A percentile compares a stretch with the other conserved stretches of the same genome.
Evolutionary conservation across 164 flowering plant genomes (phyloP).

Genomic region (Euptelea pleiosperma): DNA sequence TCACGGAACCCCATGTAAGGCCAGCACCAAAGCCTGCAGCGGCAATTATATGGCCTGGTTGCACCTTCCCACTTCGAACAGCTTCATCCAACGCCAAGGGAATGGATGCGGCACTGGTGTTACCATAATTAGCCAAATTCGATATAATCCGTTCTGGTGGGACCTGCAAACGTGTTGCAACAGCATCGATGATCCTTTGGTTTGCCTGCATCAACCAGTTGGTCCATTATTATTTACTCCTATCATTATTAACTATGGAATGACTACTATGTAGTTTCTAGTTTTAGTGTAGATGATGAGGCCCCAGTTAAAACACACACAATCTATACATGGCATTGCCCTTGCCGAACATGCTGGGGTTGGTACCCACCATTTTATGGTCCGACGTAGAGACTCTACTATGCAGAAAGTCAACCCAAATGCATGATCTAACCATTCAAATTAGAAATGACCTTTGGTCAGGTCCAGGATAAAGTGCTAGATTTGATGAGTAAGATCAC

Average conservation of each 20-base stretch:
- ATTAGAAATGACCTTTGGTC: too few relatives aligned
- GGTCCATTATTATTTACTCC: neutral
- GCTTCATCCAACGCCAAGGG: slow-evolving; percentile 95
- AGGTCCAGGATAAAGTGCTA: too few relatives aligned
- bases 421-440: too few relatives aligned
- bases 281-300: neutral
- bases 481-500: too few relatives aligned
- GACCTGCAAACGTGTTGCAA: slow-evolving; percentile 62
- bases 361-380: too few relatives aligned
- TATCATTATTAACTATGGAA: neutral
- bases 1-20: slow-evolving; percentile 92
- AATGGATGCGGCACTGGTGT: slow-evolving; percentile 95
- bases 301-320: neutral
- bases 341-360: too few relatives aligned
- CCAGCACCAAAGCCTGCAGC: slow-evolving; percentile 94
- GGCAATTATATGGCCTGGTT: slow-evolving; percentile 69
- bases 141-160: slow-evolving; percentile 71
- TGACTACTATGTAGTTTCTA: neutral
- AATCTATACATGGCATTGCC: too few relatives aligned
- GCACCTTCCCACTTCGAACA: slow-evolving; percentile 74
- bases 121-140: slow-evolving; percentile 86
- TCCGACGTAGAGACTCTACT: too few relatives aligned
- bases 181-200: slow-evolving; percentile 89
- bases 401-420: too few relatives aligned
- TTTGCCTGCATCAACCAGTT: slow-evolving; percentile 64